Conservation (phyloP, 225 moss, liverwort and hornwort genomes). For the Pseudisothecium myosuroides region DNA sequence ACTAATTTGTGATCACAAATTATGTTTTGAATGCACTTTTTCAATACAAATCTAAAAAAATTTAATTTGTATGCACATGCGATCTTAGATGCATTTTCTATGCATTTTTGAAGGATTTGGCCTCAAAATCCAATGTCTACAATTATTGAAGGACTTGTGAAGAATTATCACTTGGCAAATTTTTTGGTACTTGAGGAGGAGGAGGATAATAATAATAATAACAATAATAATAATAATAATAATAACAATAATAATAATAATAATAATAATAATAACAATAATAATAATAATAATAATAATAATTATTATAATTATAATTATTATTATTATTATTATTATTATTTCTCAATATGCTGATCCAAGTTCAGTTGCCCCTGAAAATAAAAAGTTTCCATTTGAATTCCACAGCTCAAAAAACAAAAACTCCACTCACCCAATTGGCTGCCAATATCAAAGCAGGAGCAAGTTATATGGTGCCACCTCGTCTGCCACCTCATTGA, state of each 20-base stretch:
- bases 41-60: not conserved
- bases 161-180: fast-evolving
- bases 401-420: not conserved
- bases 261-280: not conserved
- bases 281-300: too few species aligned
- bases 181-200: not conserved
- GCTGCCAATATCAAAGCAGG: not conserved
- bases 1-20: not conserved
- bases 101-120: not conserved
- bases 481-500: not conserved
- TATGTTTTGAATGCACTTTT: not conserved
- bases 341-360: too few species aligned
- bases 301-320: not conserved
- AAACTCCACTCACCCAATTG: not conserved
- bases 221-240: not conserved
- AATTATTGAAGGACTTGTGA: not conserved
- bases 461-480: not conserved
- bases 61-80: fast-evolving
- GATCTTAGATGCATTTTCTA: not conserved
- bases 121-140: not conserved
- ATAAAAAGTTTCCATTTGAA: not conserved
- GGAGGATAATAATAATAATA: too few species aligned
- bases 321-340: not conserved
- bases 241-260: not conserved
- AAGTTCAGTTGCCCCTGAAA: not conserved